These are phyloP conservation scores for Pseudogymnoascus pannorum DNA, from an alignment of 2,329 filamentous ascomycete genomes.

Conservation along the genomic window DNA sequence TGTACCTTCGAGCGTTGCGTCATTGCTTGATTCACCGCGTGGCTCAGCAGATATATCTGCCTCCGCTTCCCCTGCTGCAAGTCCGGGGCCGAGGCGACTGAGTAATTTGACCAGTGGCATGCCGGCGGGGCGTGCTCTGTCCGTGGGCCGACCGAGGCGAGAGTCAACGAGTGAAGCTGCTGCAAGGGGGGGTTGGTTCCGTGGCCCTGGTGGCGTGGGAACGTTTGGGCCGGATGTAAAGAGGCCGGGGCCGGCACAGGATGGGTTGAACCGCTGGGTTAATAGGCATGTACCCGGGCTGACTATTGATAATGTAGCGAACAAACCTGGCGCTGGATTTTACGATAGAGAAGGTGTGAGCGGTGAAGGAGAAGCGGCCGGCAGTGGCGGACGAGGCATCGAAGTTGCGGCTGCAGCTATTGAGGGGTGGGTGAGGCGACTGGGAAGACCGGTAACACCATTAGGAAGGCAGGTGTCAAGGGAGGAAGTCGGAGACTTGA, in stretches of 20 bases:
- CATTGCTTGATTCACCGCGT: background rate
- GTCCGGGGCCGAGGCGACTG: constrained; percentile 20
- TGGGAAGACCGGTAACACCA: constrained; percentile 47
- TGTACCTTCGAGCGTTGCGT: background rate
- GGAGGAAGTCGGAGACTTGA: constrained; percentile 53
- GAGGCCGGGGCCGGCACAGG: constrained; percentile 73
- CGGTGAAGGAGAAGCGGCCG: constrained; percentile 42
- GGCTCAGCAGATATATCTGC: constrained; percentile 46
- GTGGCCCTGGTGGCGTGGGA: constrained; percentile 81
- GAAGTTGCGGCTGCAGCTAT: constrained; percentile 74
- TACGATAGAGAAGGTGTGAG: constrained; percentile 29
- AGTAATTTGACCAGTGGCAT: constrained; percentile 29
- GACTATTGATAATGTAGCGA: constrained; percentile 18
- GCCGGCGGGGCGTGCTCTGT: constrained; percentile 20
- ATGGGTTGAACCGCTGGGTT: constrained; percentile 71
- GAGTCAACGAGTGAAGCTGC: constrained; percentile 30
- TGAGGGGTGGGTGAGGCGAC: constrained; percentile 82
- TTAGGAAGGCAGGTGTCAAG: constrained; percentile 32
- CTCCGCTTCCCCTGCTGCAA: constrained; percentile 15
- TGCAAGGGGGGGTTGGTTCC: constrained; percentile 55
- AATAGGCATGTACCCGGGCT: constrained; percentile 21
- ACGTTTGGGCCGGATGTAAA: constrained; percentile 65
- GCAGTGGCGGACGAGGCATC: constrained; percentile 29
- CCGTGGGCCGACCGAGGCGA: constrained; percentile 17
- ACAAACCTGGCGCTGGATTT: constrained; percentile 27